These are phyloP conservation scores for Clonostachys sp. DNA, from an alignment of 2,329 filamentous ascomycete genomes.

Conservation along the genomic window DNA sequence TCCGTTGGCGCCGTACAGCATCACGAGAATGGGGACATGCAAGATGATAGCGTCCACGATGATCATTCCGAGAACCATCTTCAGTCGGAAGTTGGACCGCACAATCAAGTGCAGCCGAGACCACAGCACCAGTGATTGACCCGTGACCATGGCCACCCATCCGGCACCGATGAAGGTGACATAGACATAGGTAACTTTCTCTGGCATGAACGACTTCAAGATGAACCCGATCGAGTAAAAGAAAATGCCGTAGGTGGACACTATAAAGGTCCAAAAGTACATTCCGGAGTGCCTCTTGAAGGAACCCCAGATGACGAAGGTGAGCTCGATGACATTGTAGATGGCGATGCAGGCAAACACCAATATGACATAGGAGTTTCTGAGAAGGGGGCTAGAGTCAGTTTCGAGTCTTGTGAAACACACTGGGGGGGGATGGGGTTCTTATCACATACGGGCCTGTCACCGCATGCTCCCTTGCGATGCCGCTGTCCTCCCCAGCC, in stretches of 20 bases:
- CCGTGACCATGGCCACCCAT: constrained; percentile 49
- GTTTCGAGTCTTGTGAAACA: neutral
- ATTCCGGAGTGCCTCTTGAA: constrained; percentile 25
- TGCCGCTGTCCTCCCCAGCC: too few species aligned
- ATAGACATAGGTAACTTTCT: constrained; percentile 4
- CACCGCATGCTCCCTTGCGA: too few species aligned
- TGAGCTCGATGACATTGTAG: constrained; percentile 27
- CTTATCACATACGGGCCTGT: too few species aligned
- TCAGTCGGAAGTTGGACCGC: constrained; percentile 40
- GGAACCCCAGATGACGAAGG: constrained; percentile 24
- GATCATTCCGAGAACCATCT: constrained; percentile 51
- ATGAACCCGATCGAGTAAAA: constrained; percentile 38
- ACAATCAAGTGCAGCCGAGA: constrained; percentile 57
- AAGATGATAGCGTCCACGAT: constrained; percentile 46
- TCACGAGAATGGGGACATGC: constrained; percentile 47
- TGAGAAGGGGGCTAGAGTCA: neutral
- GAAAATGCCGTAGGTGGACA: constrained; percentile 23
- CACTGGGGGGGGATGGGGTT: too few species aligned
- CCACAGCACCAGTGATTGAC: constrained; percentile 57
- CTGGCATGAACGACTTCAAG: constrained; percentile 23
- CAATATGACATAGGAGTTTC: constrained; percentile 9
- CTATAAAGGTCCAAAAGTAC: constrained; percentile 32
- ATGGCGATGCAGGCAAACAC: constrained; percentile 21
- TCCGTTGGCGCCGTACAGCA: constrained; percentile 47
- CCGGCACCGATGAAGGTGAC: constrained; percentile 13